Conservation (phyloP, 371 early-diverging fungal genomes). For the Lichtheimia corymbifera region DNA sequence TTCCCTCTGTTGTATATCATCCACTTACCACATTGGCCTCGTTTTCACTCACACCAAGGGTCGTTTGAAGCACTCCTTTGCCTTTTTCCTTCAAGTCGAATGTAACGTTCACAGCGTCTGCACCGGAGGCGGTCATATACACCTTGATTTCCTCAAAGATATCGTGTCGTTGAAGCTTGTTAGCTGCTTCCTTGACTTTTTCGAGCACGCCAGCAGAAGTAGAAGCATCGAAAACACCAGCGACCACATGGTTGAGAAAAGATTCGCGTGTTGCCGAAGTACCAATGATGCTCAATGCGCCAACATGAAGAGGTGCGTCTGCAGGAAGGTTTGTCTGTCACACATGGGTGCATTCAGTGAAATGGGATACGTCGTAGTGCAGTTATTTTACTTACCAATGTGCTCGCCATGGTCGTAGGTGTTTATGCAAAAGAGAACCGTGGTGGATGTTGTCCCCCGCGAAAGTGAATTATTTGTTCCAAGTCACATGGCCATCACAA, state of each 20-base stretch:
- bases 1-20: background rate
- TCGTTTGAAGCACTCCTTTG: conserved; percentile 29
- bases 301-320: conserved; percentile 48
- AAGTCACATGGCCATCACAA: too few relatives aligned
- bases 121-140: conserved; percentile 59
- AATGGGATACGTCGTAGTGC: too few relatives aligned
- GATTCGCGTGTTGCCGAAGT: conserved; percentile 37
- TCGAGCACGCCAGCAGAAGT: conserved; percentile 65
- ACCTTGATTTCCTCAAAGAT: conserved; percentile 76
- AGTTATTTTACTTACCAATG: too few relatives aligned
- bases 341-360: background rate
- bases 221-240: conserved; percentile 43
- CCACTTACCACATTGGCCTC: conserved; percentile 46
- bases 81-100: conserved; percentile 49
- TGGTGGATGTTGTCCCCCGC: too few relatives aligned
- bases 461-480: too few relatives aligned
- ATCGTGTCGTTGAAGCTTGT: conserved; percentile 69
- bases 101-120: conserved; percentile 64
- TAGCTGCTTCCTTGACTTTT: conserved; percentile 60
- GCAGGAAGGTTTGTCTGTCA: conserved; percentile 11
- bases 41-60: conserved; percentile 33
- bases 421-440: too few relatives aligned
- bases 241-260: conserved; percentile 39
- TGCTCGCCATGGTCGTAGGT: too few relatives aligned
- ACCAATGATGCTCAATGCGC: conserved; percentile 40